Conservation (phyloP, 768 basidiomycete genomes). For the Phaffia tasmanica region DNA sequence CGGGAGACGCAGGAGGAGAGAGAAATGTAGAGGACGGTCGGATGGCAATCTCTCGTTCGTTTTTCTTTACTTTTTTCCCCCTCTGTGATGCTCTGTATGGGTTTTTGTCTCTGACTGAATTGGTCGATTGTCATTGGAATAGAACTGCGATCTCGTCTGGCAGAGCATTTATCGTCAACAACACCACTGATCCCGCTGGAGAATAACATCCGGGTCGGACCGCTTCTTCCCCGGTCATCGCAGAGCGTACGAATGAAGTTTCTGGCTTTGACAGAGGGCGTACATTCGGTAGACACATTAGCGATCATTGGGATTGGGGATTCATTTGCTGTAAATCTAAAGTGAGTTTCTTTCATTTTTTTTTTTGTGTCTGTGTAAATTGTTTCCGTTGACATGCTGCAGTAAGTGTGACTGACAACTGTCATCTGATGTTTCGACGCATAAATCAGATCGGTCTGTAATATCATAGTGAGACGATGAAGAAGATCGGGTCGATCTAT, state of each 20-base stretch:
- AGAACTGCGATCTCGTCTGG: constrained; percentile 29
- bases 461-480: constrained; percentile 12
- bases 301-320: constrained; percentile 65
- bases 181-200: constrained; percentile 34
- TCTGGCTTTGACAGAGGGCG: constrained; percentile 64
- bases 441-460: constrained; percentile 15
- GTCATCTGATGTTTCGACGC: background rate
- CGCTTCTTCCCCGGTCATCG: constrained; percentile 46
- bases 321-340: constrained; percentile 58
- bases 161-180: constrained; percentile 24
- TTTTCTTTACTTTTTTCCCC: constrained; percentile 6
- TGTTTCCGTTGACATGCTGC: background rate
- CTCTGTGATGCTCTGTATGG: background rate
- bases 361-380: background rate
- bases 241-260: constrained; percentile 81
- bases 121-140: background rate
- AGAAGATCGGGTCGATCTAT: no score
- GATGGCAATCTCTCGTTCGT: background rate
- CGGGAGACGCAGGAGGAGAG: constrained; percentile 13
- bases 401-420: no score
- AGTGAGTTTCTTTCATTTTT: constrained; percentile 42
- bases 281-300: constrained; percentile 62
- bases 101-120: background rate
- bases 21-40: constrained; percentile 22
- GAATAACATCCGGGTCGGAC: constrained; percentile 36